Percentiles rank a stretch among this genome's conserved stretches.
phyloP scores from a whole-genome alignment of 352 stramenopile genomes.

The Globisporangium cylindrosporum region DNA sequence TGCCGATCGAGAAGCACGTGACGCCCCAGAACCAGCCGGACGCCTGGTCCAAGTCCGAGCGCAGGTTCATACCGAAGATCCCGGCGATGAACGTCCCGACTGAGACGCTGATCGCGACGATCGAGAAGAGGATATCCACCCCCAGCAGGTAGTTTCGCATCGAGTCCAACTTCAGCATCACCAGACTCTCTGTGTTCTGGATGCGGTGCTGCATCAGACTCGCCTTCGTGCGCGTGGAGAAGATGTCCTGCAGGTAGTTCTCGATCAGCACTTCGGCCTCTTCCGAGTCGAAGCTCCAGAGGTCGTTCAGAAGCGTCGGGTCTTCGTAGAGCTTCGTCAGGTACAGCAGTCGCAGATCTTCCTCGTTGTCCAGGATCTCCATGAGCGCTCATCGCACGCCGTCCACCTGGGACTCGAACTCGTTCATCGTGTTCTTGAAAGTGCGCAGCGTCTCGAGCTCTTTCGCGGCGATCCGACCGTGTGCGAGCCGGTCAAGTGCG shows the following conservation, averaged over 20 bases:
- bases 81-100: slow-evolving; percentile 56
- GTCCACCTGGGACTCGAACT: slow-evolving; percentile 25
- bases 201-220: slow-evolving; percentile 67
- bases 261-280: slow-evolving; percentile 10
- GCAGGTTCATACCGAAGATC: slow-evolving; percentile 66
- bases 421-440: slow-evolving; percentile 39
- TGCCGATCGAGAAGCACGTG: too few species aligned
- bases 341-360: slow-evolving; percentile 30
- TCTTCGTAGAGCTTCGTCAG: neutral
- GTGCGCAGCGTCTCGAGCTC: slow-evolving; percentile 27
- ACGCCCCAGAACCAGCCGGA: slow-evolving; percentile 28
- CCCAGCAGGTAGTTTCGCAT: slow-evolving; percentile 63
- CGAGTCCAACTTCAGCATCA: slow-evolving; percentile 72
- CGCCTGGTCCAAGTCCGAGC: slow-evolving; percentile 26
- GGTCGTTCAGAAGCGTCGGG: neutral
- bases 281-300: slow-evolving; percentile 8
- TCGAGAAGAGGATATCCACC: slow-evolving; percentile 55
- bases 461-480: slow-evolving; percentile 12
- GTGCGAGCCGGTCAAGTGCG: slow-evolving; percentile 17
- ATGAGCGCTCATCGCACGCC: slow-evolving; percentile 24
- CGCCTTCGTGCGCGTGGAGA: slow-evolving; percentile 65
- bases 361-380: slow-evolving; percentile 31
- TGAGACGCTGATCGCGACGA: slow-evolving; percentile 52
- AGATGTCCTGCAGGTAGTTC: slow-evolving; percentile 43
- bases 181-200: slow-evolving; percentile 63